A percentile compares a stretch with the other conserved stretches of the same genome.
Evolutionary conservation across 495 filamentous ascomycete genomes (phyloP).

Genomic region (Acidiella bohemica): DNA sequence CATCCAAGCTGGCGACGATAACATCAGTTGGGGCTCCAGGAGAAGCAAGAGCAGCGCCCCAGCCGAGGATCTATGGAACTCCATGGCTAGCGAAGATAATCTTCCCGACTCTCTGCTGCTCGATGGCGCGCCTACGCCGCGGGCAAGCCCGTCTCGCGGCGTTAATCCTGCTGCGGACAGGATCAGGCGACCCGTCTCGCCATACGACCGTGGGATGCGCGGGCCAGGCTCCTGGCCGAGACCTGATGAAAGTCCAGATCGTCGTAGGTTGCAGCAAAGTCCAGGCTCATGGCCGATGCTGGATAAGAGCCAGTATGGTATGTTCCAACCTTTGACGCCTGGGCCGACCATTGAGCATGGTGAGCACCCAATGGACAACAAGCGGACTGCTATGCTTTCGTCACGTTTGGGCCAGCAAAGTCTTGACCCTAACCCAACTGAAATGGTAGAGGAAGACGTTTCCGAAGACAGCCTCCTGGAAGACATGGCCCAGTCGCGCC

Average conservation of each 20-base stretch:
- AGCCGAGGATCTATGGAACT: conserved; percentile 15
- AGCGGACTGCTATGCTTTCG: conserved; percentile 1
- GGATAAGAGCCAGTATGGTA: conserved; percentile 4
- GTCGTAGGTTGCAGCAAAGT: conserved; percentile 5
- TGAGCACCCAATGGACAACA: conserved; percentile 13
- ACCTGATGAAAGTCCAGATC: conserved; percentile 2
- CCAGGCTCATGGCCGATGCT: conserved; percentile 14
- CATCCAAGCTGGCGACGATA: conserved; percentile 18
- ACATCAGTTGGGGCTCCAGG: conserved; percentile 18
- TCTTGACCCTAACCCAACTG: no score
- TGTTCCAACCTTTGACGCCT: conserved; percentile 5
- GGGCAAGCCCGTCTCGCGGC: neutral
- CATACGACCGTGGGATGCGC: conserved; percentile 5
- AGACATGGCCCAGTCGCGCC: conserved; percentile 48
- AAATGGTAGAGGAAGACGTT: neutral
- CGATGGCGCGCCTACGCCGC: conserved; percentile 3
- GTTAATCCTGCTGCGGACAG: conserved; percentile 4
- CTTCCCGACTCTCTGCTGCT: conserved; percentile 18
- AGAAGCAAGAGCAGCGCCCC: conserved; percentile 9
- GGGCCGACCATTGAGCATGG: neutral
- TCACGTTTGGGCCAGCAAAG: no score
- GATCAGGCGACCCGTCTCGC: conserved; percentile 8
- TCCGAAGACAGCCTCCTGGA: conserved; percentile 14
- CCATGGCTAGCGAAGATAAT: conserved; percentile 17
- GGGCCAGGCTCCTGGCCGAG: conserved; percentile 16